Percentiles rank a stretch among this genome's conserved stretches.
Conservation (phyloP, 441 rosid species). For the Mallotus repandus region DNA sequence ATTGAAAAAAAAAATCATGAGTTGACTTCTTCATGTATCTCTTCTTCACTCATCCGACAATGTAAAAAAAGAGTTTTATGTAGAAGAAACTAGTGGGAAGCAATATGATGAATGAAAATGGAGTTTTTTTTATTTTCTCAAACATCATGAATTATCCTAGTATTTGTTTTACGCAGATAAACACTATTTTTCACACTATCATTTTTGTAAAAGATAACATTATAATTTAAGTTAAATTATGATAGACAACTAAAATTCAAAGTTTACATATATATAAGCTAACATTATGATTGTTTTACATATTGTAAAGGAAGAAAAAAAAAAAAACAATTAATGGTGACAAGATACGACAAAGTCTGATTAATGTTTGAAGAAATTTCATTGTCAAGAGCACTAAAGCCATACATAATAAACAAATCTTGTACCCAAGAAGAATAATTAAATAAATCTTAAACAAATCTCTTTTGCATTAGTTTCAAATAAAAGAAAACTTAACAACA, state of each 20-base stretch:
- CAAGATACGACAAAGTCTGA: neutral
- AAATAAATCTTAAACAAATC: too few relatives aligned
- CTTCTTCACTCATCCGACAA: neutral
- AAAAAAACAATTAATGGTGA: neutral
- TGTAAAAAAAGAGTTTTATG: neutral
- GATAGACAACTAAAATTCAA: too few relatives aligned
- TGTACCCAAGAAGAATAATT: too few relatives aligned
- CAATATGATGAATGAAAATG: constrained; percentile 15
- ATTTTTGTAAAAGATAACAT: neutral
- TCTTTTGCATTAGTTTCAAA: too few relatives aligned
- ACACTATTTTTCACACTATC: neutral
- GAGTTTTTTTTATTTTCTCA: neutral
- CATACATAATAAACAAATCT: too few relatives aligned
- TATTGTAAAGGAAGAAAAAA: neutral
- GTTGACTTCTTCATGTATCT: neutral
- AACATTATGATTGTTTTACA: too few relatives aligned
- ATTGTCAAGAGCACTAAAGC: too few relatives aligned
- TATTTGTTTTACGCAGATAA: neutral
- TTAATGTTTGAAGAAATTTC: neutral
- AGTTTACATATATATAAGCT: too few relatives aligned
- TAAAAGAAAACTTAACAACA: too few relatives aligned
- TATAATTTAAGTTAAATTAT: neutral
- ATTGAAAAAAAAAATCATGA: too few relatives aligned
- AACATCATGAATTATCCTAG: neutral
- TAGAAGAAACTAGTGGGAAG: constrained; percentile 12